Evolutionary conservation across 345 rosid genomes (phyloP).

Genomic region (Eucalyptus cladocalyx): DNA sequence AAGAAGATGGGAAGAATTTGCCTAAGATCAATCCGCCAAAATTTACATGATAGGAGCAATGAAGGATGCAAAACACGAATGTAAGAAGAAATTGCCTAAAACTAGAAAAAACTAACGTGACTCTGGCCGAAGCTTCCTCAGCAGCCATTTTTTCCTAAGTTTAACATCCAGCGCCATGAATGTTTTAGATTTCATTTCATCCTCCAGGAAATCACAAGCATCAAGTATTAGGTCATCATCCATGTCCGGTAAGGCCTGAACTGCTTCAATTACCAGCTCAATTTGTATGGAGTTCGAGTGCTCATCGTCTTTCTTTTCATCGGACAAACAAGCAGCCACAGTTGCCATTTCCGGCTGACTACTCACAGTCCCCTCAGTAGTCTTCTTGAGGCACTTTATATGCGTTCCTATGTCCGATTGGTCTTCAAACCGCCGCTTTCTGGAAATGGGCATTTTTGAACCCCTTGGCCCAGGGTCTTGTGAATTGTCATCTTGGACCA

Average conservation of each 20-base stretch:
- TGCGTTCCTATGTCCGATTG: slow-evolving; percentile 3
- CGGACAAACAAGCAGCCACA: not conserved
- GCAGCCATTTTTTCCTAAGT: slow-evolving; percentile 67
- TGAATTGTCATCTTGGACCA: slow-evolving; percentile 24
- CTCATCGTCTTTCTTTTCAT: slow-evolving; percentile 8
- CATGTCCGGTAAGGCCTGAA: slow-evolving; percentile 71
- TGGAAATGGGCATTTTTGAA: not conserved
- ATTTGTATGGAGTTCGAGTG: slow-evolving; percentile 16
- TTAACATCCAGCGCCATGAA: slow-evolving; percentile 71
- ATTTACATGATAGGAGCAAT: not conserved
- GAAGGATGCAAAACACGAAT: not conserved
- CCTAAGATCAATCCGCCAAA: not conserved
- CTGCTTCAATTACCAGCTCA: slow-evolving; percentile 51
- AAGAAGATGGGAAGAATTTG: not conserved
- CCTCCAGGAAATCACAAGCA: slow-evolving; percentile 84
- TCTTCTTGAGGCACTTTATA: slow-evolving; percentile 22
- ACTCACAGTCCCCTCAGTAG: not conserved
- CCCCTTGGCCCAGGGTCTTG: not conserved
- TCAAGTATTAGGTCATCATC: slow-evolving; percentile 83
- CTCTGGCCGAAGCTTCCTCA: slow-evolving; percentile 62
- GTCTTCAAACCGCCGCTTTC: slow-evolving; percentile 28
- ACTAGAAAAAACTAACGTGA: not conserved
- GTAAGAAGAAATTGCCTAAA: not conserved
- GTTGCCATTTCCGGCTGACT: not conserved
- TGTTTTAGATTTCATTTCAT: slow-evolving; percentile 68